These are phyloP conservation scores for Tolypocladium nubicola DNA, from an alignment of 2,329 filamentous ascomycete species.

Conservation along the genomic window DNA sequence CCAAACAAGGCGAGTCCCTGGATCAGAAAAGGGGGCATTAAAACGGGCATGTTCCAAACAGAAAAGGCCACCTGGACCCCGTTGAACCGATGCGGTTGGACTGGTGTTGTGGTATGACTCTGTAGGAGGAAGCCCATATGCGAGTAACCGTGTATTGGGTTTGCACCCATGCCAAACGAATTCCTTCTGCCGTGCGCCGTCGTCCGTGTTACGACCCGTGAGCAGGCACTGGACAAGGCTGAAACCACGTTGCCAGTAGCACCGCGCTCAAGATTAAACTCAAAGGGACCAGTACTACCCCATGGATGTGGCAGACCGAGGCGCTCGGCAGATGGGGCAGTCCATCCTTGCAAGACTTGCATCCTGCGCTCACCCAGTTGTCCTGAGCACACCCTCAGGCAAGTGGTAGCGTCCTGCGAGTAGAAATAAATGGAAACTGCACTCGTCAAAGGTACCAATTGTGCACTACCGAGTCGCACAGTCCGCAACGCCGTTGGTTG, in stretches of 20 bases:
- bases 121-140: not conserved
- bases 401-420: not conserved
- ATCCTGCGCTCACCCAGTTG: not conserved
- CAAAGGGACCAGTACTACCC: not conserved
- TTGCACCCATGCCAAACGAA: not conserved
- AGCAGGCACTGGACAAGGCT: not conserved
- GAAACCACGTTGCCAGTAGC: not conserved
- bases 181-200: not conserved
- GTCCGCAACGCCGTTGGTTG: not conserved
- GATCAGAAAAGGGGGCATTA: not conserved
- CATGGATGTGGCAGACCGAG: not conserved
- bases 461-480: not conserved
- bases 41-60: not conserved
- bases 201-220: not conserved
- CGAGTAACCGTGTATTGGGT: not conserved
- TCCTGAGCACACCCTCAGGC: not conserved
- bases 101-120: not conserved
- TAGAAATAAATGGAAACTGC: not conserved
- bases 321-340: not conserved
- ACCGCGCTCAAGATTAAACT: not conserved
- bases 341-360: not conserved
- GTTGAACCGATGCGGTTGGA: not conserved
- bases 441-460: not conserved
- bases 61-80: not conserved
- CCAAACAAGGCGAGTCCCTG: not conserved